Conservation (phyloP, 768 basidiomycete genomes). For the Mrakia hoshinonis region DNA sequence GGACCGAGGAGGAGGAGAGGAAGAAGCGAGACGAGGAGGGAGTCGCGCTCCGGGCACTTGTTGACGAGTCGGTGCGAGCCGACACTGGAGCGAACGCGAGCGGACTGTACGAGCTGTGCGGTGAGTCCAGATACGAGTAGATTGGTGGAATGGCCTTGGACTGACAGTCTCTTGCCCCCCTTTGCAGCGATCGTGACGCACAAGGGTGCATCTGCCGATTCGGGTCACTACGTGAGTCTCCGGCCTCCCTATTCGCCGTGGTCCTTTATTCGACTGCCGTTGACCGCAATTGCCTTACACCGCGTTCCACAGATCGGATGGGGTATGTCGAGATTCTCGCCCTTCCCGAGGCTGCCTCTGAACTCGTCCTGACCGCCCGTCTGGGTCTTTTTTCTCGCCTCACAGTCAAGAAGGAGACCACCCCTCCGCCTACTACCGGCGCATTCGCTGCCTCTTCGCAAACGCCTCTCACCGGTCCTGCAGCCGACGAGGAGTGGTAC, state of each 20-base stretch:
- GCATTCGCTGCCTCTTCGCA: not conserved
- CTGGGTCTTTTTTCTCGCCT: not conserved
- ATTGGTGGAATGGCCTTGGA: not conserved
- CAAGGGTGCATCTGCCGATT: constrained; percentile 90
- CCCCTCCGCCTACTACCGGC: constrained; percentile 38
- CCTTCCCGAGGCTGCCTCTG: not conserved
- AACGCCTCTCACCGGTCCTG: constrained; percentile 37
- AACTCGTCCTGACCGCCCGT: not conserved
- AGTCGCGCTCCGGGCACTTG: constrained; percentile 55
- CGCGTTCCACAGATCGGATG: not conserved
- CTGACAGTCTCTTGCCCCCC: constrained; percentile 12
- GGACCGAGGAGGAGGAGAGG: constrained; percentile 35
- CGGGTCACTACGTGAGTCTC: constrained; percentile 73
- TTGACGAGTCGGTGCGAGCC: constrained; percentile 54
- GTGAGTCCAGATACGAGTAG: constrained; percentile 46
- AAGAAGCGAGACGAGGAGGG: constrained; percentile 54
- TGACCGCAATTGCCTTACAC: constrained; percentile 33
- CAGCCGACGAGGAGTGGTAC: constrained; percentile 61
- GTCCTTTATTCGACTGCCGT: constrained; percentile 38
- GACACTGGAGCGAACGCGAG: constrained; percentile 68
- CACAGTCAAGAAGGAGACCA: constrained; percentile 38
- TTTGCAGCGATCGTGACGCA: constrained; percentile 79
- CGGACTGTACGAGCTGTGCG: constrained; percentile 83
- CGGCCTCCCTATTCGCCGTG: constrained; percentile 69
- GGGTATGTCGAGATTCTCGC: constrained; percentile 7